A percentile compares a stretch with the other conserved stretches of the same genome.
Conservation (phyloP, 176 grass and related monocot genomes). For the Phyllostachys edulis region DNA sequence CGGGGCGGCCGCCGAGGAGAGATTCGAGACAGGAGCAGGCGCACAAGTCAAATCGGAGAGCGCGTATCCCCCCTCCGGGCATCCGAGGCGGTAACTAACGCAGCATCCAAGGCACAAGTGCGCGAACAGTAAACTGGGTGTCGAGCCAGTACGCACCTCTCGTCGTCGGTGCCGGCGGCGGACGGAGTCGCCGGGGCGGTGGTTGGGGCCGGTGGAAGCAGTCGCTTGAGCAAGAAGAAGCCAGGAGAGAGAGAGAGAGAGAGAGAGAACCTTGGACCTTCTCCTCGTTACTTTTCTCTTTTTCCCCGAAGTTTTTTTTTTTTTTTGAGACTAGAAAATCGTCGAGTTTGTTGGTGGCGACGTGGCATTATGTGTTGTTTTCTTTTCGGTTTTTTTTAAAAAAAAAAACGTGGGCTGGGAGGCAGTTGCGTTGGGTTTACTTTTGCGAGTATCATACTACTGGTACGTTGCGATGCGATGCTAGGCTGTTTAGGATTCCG, state of each 20-base stretch:
- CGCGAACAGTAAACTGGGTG: background rate
- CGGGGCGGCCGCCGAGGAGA: background rate
- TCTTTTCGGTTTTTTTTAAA: background rate
- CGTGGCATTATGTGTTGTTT: background rate
- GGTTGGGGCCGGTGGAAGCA: conserved; percentile 6
- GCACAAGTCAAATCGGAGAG: background rate
- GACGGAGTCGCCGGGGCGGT: conserved; percentile 2
- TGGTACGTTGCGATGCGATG: background rate
- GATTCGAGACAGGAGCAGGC: background rate
- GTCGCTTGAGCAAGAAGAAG: background rate
- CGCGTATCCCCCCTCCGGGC: background rate
- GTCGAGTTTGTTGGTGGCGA: conserved; percentile 7
- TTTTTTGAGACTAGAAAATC: background rate
- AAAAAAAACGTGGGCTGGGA: background rate
- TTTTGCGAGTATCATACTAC: background rate
- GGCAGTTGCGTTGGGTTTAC: background rate
- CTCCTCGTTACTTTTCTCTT: background rate
- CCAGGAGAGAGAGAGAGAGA: background rate
- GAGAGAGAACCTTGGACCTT: background rate
- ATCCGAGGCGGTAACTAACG: background rate
- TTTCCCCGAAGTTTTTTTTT: background rate
- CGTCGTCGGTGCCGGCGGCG: background rate
- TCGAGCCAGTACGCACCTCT: background rate
- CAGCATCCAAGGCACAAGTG: background rate
- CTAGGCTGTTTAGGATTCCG: background rate